Evolutionary conservation across 768 basidiomycete species (phyloP).

Genomic region (Mycena rosella): DNA sequence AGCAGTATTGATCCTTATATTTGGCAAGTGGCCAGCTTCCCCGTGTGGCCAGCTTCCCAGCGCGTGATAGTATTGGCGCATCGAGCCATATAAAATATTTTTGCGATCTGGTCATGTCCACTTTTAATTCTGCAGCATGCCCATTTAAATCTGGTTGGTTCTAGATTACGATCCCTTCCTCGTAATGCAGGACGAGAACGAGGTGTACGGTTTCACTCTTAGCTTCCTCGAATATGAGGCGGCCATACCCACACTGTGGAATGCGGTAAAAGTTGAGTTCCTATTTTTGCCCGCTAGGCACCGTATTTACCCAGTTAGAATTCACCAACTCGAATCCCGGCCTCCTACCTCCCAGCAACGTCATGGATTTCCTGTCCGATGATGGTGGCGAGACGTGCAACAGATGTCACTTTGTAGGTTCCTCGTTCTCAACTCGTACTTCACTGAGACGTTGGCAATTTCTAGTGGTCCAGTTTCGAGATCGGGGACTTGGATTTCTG

Average conservation of each 20-base stretch:
- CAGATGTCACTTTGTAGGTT: constrained; percentile 77
- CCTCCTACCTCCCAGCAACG: constrained; percentile 75
- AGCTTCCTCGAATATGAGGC: constrained; percentile 86
- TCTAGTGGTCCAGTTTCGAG: constrained; percentile 93
- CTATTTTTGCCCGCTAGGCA: neutral
- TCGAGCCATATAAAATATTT: constrained; percentile 88
- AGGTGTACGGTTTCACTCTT: constrained; percentile 93
- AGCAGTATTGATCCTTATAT: no score
- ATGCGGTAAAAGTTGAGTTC: constrained; percentile 71
- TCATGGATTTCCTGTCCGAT: constrained; percentile 85
- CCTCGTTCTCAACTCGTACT: neutral
- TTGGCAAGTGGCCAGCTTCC: no score
- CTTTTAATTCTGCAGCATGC: neutral
- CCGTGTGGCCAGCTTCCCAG: no score
- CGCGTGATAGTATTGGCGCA: no score
- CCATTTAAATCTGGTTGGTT: neutral
- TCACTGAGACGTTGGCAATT: constrained; percentile 20
- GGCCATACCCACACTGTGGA: constrained; percentile 92
- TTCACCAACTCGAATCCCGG: constrained; percentile 76
- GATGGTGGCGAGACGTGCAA: constrained; percentile 82
- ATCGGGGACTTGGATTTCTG: constrained; percentile 89
- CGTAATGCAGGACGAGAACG: constrained; percentile 86
- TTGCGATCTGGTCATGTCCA: constrained; percentile 75
- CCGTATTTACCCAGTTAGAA: constrained; percentile 57
- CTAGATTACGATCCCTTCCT: constrained; percentile 82